These are phyloP conservation scores for Voacanga thouarsii DNA, from an alignment of 257 asterid species.

Conservation along the genomic window DNA sequence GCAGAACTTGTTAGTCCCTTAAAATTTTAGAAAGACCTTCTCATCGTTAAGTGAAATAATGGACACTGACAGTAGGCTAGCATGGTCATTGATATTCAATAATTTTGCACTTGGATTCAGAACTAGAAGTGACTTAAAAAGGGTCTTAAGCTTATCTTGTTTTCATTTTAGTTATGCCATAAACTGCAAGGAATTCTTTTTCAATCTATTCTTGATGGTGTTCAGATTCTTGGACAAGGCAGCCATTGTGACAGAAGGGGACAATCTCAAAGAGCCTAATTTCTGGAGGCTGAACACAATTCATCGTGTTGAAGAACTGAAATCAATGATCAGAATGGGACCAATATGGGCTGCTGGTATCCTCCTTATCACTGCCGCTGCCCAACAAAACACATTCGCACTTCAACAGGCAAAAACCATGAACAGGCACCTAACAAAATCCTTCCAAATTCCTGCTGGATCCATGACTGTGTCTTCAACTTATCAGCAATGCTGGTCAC, in stretches of 20 bases:
- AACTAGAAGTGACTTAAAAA: too few species aligned
- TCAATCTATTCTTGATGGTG: background rate
- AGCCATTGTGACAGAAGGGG: slow-evolving; percentile 52
- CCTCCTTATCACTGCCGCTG: slow-evolving; percentile 63
- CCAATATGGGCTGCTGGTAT: slow-evolving; percentile 99
- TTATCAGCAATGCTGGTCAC: slow-evolving; percentile 62
- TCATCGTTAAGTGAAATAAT: background rate
- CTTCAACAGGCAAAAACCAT: slow-evolving; percentile 81
- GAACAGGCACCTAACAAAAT: slow-evolving; percentile 57
- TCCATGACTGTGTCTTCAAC: slow-evolving; percentile 75
- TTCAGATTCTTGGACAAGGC: slow-evolving; percentile 80
- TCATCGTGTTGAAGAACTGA: slow-evolving; percentile 86
- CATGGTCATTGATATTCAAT: too few species aligned
- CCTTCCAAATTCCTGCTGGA: slow-evolving; percentile 73
- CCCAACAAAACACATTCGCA: slow-evolving; percentile 80
- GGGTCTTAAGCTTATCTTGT: too few species aligned
- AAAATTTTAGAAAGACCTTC: background rate
- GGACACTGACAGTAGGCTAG: background rate
- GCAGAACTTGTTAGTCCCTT: background rate
- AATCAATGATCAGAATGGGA: slow-evolving; percentile 72
- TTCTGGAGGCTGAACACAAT: slow-evolving; percentile 67
- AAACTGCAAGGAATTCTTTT: too few species aligned
- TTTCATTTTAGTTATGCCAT: too few species aligned
- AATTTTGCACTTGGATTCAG: too few species aligned
- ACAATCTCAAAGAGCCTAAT: slow-evolving; percentile 55